Base-by-base conservation (phyloP, 1,284 basidiomycete genomes). In the Ganoderma resinaceum region DNA sequence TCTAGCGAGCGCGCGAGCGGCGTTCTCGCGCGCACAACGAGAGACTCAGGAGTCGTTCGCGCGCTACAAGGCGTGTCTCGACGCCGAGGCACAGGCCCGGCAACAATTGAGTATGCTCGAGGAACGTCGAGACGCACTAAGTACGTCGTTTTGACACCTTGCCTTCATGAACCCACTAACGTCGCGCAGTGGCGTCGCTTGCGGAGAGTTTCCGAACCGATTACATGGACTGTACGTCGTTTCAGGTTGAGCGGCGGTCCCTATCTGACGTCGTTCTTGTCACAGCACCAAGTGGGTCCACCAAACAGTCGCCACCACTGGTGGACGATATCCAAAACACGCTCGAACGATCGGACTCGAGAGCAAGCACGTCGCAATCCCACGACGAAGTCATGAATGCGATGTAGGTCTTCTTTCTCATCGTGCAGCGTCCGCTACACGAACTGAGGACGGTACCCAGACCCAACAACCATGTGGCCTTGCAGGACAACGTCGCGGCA, bases 31-130 rank as follows among this genome's bases (percentile, higher is more conserved):
- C 53, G 89, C 89, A 29, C 90, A 90, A 74, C 87, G 89, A 72
- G 89, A 91, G 46, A 89, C 90, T 0, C 89, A 92, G 73, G 91
- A 93, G 58, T 85, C 91, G 2, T 91, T 91, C 75, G 82, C 87
- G 73, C 81, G 86, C 67, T 93, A 93, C 75, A 91, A 86, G 18
- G 82, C 87, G 12, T 91, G 88, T 77, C 80, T 92, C 18, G 91
- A 93, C 71, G 81, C 86, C 8, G 91, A 93, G 76, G 82, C 83
- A 55, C 87, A 87, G 75, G 89, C 91, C 37, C 83, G 87, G 71
- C 86, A 88, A 69, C 87, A 90, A 68, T 87, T 92, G 9, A 80
- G 79, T 16, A 81, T 86, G 67, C 87, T 87, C 59, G 91, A 93
- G 75, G 90, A 90, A 77, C 87, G 89, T 63, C 85, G 90, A 67